A percentile compares a stretch with the other conserved stretches of the same genome.
These are phyloP conservation scores for Hypholoma fasciculare DNA, from an alignment of 768 basidiomycete species.

Conservation along the genomic window DNA sequence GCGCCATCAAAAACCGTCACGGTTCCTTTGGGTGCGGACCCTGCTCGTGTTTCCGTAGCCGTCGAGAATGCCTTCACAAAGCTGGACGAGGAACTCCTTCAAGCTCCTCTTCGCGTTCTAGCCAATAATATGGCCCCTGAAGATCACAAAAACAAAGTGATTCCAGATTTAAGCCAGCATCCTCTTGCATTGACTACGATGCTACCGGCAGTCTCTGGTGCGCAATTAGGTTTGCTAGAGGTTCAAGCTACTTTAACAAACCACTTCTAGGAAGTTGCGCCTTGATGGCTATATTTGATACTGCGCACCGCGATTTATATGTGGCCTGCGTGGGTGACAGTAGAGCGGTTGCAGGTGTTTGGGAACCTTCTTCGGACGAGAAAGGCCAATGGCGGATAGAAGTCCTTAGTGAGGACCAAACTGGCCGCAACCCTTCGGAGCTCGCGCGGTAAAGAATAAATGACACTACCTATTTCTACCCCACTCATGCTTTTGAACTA, in stretches of 20 bases:
- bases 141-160: slow-evolving; percentile 45
- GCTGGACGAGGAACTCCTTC: slow-evolving; percentile 84
- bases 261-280: slow-evolving; percentile 78
- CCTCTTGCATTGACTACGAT: slow-evolving; percentile 72
- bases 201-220: slow-evolving; percentile 81
- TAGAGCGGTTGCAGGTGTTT: slow-evolving; percentile 92
- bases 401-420: slow-evolving; percentile 95
- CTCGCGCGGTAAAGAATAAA: slow-evolving; percentile 60
- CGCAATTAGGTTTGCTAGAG: slow-evolving; percentile 6
- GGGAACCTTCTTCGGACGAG: slow-evolving; percentile 67
- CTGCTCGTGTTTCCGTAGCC: slow-evolving; percentile 57
- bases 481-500: background rate
- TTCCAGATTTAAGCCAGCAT: slow-evolving; percentile 71
- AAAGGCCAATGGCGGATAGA: slow-evolving; percentile 87
- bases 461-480: background rate
- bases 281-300: slow-evolving; percentile 85
- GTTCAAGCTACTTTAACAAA: slow-evolving; percentile 15
- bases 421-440: slow-evolving; percentile 88
- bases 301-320: slow-evolving; percentile 78
- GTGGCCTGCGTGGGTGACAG: slow-evolving; percentile 93
- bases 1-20: slow-evolving; percentile 23
- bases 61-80: slow-evolving; percentile 77
- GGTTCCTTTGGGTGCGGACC: slow-evolving; percentile 36
- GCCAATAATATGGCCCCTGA: slow-evolving; percentile 55
- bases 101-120: slow-evolving; percentile 74